Evolutionary conservation across 83 land plant genomes (phyloP).

Genomic region (Isoetes engelmannii): DNA sequence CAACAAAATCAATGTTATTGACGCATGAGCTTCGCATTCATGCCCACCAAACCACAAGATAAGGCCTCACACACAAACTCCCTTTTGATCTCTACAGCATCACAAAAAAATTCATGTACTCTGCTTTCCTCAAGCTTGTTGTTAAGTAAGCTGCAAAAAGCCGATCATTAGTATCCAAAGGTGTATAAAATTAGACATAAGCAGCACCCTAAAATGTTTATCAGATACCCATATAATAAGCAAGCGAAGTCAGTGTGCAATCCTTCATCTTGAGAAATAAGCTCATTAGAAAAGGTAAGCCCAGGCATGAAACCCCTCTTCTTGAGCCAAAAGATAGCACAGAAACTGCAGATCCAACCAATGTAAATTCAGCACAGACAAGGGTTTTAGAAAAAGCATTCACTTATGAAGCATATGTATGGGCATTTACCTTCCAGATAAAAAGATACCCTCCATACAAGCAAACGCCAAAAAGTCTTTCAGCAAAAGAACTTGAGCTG

Average conservation of each 20-base stretch:
- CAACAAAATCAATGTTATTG: constrained; percentile 6
- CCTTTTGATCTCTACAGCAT: constrained; percentile 11
- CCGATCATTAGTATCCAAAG: background rate
- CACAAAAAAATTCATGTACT: background rate
- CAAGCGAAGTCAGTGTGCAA: constrained; percentile 5
- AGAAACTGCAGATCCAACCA: background rate
- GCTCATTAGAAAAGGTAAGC: constrained; percentile 5
- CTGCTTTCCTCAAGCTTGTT: constrained; percentile 3
- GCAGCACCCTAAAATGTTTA: background rate
- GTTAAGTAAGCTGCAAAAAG: constrained; percentile 7
- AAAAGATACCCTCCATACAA: background rate
- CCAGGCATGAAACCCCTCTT: constrained; percentile 9
- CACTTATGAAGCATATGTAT: background rate
- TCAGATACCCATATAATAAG: background rate
- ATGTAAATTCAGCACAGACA: background rate
- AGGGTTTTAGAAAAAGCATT: background rate
- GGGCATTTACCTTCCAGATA: constrained; percentile 6
- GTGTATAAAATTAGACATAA: background rate
- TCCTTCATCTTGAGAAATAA: constrained; percentile 1
- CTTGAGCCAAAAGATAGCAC: constrained; percentile 8
- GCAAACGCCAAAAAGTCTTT: constrained; percentile 31
- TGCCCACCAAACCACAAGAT: constrained; percentile 6
- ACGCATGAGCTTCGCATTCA: constrained; percentile 8
- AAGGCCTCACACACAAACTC: constrained; percentile 11
- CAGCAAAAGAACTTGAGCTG: constrained; percentile 55